Conservation (phyloP, 2,329 filamentous ascomycete genomes). For the Myriosclerotinia duriaeana region DNA sequence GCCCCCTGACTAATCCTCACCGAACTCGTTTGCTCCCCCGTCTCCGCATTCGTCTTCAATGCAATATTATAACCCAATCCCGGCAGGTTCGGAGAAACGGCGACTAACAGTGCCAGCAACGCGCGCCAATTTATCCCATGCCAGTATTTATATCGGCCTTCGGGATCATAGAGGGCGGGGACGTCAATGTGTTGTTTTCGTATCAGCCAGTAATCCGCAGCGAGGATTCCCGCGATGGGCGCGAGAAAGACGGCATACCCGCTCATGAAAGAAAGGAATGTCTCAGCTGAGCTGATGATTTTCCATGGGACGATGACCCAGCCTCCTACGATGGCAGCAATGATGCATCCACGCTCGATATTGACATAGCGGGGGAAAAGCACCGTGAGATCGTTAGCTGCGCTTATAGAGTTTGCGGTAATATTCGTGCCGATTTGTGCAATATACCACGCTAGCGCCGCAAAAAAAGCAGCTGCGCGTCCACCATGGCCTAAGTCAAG, state of each 20-base stretch:
- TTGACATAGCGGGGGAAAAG: conserved; percentile 55
- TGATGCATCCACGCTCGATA: conserved; percentile 55
- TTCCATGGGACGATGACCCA: conserved; percentile 67
- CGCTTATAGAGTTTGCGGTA: conserved; percentile 55
- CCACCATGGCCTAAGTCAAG: conserved; percentile 46
- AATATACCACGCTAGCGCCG: conserved; percentile 53
- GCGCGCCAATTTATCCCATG: conserved; percentile 39
- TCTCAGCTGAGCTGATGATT: conserved; percentile 58
- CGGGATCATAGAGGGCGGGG: conserved; percentile 42
- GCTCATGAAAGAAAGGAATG: conserved; percentile 64
- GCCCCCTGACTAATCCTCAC: conserved; percentile 46
- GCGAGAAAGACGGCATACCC: conserved; percentile 63
- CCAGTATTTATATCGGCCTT: conserved; percentile 35
- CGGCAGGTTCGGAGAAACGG: conserved; percentile 35
- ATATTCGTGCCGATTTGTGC: conserved; percentile 57
- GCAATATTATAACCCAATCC: conserved; percentile 35
- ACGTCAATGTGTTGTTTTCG: conserved; percentile 42
- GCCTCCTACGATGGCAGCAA: conserved; percentile 53
- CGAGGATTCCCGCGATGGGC: conserved; percentile 58
- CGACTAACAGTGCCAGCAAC: conserved; percentile 32
- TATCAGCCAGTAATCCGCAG: conserved; percentile 59
- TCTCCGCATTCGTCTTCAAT: background rate
- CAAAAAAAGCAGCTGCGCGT: conserved; percentile 49
- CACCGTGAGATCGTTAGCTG: conserved; percentile 57
- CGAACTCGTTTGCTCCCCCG: conserved; percentile 10